These are phyloP conservation scores for Monosporozyma servazzii DNA, from an alignment of 805 yeast genomes.

Conservation along the genomic window DNA sequence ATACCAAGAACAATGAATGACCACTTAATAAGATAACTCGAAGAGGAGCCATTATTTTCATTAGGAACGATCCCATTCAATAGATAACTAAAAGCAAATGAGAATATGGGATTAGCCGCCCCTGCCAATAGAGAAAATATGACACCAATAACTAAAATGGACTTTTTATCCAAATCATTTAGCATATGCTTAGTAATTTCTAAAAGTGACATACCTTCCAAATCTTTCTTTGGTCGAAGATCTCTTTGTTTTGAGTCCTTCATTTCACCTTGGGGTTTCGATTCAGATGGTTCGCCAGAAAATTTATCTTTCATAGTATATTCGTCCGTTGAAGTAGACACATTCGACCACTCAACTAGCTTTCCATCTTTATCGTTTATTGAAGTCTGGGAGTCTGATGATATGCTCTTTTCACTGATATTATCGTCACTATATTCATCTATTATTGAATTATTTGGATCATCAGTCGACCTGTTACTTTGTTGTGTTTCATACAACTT, in stretches of 20 bases:
- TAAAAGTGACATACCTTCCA: slow-evolving; percentile 20
- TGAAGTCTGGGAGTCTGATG: not conserved
- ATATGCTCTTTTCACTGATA: not conserved
- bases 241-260: not conserved
- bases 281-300: not conserved
- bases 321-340: not conserved
- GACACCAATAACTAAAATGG: slow-evolving; percentile 41
- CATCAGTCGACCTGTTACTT: not conserved
- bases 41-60: slow-evolving; percentile 24
- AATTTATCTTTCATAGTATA: not conserved
- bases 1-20: slow-evolving; percentile 53
- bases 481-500: slow-evolving; percentile 4
- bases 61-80: slow-evolving; percentile 52
- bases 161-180: slow-evolving; percentile 24
- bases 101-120: slow-evolving; percentile 62
- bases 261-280: not conserved
- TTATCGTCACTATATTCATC: slow-evolving; percentile 1
- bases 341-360: not conserved
- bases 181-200: slow-evolving; percentile 24
- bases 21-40: slow-evolving; percentile 46
- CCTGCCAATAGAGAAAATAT: slow-evolving; percentile 48
- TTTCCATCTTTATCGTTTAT: not conserved
- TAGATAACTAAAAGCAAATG: slow-evolving; percentile 65
- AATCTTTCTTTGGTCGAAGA: not conserved
- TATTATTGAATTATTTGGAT: not conserved